These are phyloP conservation scores for Phylloporus sp. DNA, from an alignment of 1,284 basidiomycete genomes.

Conservation along the genomic window DNA sequence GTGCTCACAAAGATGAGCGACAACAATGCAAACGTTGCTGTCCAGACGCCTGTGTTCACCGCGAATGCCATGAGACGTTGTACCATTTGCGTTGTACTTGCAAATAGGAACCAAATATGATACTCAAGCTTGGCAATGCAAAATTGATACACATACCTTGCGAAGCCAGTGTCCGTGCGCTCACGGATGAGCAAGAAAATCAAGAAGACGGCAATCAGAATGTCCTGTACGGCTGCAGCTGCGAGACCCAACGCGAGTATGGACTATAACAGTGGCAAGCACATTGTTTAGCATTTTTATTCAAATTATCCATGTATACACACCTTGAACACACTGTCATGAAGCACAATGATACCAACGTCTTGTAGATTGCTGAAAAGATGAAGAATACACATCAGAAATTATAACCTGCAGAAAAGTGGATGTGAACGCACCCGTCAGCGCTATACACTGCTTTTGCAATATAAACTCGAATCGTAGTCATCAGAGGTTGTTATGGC, in stretches of 20 bases:
- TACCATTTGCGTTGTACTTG: slow-evolving; percentile 17
- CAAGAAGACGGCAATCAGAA: slow-evolving; percentile 15
- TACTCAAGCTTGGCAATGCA: too few relatives aligned
- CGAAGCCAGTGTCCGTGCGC: too few relatives aligned
- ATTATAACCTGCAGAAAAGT: too few relatives aligned
- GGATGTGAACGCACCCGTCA: slow-evolving; percentile 12
- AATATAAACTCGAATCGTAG: slow-evolving; percentile 23
- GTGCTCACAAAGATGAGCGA: slow-evolving; percentile 21
- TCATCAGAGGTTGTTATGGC: too few relatives aligned
- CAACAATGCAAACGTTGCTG: slow-evolving; percentile 23
- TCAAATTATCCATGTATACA: too few relatives aligned
- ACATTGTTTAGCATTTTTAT: too few relatives aligned
- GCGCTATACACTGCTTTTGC: slow-evolving; percentile 7
- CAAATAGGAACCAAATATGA: neutral
- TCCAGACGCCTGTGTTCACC: slow-evolving; percentile 26
- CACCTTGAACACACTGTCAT: too few relatives aligned
- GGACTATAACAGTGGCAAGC: too few relatives aligned
- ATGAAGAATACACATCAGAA: too few relatives aligned
- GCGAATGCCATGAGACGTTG: slow-evolving; percentile 26
- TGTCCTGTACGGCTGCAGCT: slow-evolving; percentile 13
- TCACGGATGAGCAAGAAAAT: slow-evolving; percentile 14
- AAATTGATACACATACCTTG: too few relatives aligned
- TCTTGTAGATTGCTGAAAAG: too few relatives aligned
- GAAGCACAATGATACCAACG: too few relatives aligned
- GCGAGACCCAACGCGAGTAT: neutral